These are phyloP conservation scores for Artemisia tridentata DNA, from an alignment of 129 eudicot species.

Conservation along the genomic window DNA sequence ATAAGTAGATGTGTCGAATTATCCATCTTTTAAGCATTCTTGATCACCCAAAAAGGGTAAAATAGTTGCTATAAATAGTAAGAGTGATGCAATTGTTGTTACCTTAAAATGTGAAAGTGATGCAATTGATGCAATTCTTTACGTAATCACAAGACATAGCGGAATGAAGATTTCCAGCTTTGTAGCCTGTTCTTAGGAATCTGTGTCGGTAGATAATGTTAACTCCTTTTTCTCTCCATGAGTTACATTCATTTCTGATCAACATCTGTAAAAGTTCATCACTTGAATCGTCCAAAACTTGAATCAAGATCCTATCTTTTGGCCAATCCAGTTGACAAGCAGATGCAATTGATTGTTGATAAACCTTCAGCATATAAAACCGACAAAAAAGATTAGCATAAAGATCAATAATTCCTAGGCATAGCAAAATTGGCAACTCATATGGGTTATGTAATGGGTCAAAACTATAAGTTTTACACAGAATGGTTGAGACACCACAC, in stretches of 20 bases:
- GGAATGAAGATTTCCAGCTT: slow-evolving; percentile 88
- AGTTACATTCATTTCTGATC: slow-evolving; percentile 56
- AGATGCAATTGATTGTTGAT: slow-evolving; percentile 68
- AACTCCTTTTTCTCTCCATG: slow-evolving; percentile 74
- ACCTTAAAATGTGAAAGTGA: slow-evolving; percentile 85
- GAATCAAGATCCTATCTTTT: slow-evolving; percentile 64
- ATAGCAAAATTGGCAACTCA: not conserved
- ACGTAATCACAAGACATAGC: slow-evolving; percentile 97
- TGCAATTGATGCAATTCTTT: slow-evolving; percentile 63
- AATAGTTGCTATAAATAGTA: slow-evolving; percentile 9
- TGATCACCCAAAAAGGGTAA: slow-evolving; percentile 20
- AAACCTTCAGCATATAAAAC: slow-evolving; percentile 49
- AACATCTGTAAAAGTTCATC: slow-evolving; percentile 61
- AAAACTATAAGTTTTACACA: not conserved
- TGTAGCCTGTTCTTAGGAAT: slow-evolving; percentile 77
- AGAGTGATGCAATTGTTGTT: slow-evolving; percentile 20
- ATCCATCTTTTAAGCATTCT: slow-evolving; percentile 6
- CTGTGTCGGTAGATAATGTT: slow-evolving; percentile 78
- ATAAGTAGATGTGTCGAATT: not conserved
- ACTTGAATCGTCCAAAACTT: slow-evolving; percentile 83
- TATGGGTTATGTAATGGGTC: not conserved
- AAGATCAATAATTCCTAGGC: slow-evolving; percentile 8
- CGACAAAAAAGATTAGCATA: slow-evolving; percentile 5
- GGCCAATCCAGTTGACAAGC: slow-evolving; percentile 94
- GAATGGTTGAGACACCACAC: no score